Evolutionary conservation across 768 basidiomycete genomes (phyloP).

Genomic region (Mycena indigotica): DNA sequence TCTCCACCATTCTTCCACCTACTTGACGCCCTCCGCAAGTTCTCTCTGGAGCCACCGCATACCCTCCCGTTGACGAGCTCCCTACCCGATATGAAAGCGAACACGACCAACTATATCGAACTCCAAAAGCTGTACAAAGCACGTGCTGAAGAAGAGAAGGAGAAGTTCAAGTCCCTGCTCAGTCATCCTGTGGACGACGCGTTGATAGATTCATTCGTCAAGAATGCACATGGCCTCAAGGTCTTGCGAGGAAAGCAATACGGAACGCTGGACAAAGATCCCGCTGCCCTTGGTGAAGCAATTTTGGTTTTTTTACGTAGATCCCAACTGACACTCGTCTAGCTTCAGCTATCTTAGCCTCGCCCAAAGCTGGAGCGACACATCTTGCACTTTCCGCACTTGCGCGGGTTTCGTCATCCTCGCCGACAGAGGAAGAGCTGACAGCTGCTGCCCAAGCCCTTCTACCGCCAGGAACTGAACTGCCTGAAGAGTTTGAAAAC

Average conservation of each 20-base stretch:
- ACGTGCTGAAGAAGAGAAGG: conserved; percentile 72
- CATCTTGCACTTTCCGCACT: conserved; percentile 78
- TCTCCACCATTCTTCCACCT: conserved; percentile 79
- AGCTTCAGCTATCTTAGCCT: conserved; percentile 45
- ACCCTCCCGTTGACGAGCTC: conserved; percentile 83
- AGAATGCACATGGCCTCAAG: conserved; percentile 75
- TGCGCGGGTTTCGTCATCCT: conserved; percentile 32
- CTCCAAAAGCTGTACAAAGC: conserved; percentile 85
- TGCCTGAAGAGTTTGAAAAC: conserved; percentile 59
- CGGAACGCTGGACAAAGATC: conserved; percentile 57
- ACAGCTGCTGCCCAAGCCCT: conserved; percentile 51
- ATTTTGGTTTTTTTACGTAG: no score
- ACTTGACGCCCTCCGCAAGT: conserved; percentile 70
- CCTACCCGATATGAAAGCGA: conserved; percentile 95
- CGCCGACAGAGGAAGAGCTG: conserved; percentile 54
- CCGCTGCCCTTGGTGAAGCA: conserved; percentile 49
- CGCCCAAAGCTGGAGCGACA: conserved; percentile 61
- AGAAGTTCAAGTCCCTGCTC: conserved; percentile 52
- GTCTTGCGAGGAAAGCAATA: conserved; percentile 65
- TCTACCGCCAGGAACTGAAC: conserved; percentile 49
- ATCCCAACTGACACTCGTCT: no score
- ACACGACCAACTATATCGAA: conserved; percentile 78
- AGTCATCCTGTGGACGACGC: conserved; percentile 49
- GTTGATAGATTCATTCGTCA: conserved; percentile 72
- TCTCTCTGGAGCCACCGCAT: conserved; percentile 55